Percentiles rank a stretch among this genome's conserved stretches.
Evolutionary conservation across 129 eudicot genomes (phyloP).

Genomic region (Erigeron canadensis): DNA sequence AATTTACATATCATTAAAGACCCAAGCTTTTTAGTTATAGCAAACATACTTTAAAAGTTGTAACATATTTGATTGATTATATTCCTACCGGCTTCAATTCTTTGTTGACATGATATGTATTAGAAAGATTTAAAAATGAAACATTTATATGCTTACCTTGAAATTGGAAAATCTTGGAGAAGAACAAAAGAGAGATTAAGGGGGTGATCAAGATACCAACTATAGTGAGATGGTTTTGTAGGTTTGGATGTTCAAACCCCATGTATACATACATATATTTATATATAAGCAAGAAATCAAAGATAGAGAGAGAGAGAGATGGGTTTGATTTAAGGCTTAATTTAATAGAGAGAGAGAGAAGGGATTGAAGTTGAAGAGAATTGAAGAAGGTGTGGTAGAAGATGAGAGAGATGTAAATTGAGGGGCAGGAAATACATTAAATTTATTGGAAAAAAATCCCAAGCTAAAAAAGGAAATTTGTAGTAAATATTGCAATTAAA

Average conservation of each 20-base stretch:
- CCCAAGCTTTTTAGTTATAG: too few relatives aligned
- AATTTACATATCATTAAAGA: too few relatives aligned
- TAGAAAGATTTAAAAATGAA: too few relatives aligned
- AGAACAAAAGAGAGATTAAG: conserved; percentile 37
- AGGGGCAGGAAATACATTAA: conserved; percentile 68
- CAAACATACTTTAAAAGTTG: too few relatives aligned
- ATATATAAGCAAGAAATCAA: conserved; percentile 42
- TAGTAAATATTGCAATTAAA: conserved; percentile 61
- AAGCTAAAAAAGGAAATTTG: conserved; percentile 53
- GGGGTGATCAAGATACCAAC: conserved; percentile 34
- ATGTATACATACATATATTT: conserved; percentile 41
- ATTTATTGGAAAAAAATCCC: conserved; percentile 57
- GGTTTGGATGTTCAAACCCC: conserved; percentile 56
- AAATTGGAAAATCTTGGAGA: conserved; percentile 28
- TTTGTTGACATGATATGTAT: too few relatives aligned
- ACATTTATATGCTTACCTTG: conserved; percentile 33
- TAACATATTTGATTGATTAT: too few relatives aligned
- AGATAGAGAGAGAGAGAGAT: conserved; percentile 44
- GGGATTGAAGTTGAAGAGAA: conserved; percentile 33
- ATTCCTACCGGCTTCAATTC: too few relatives aligned
- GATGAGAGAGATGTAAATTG: conserved; percentile 54
- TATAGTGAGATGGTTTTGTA: conserved; percentile 39
- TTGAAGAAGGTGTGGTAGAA: conserved; percentile 48
- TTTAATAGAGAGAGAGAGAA: conserved; percentile 36
- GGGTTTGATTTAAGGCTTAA: conserved; percentile 44